Conservation (phyloP, 164 flowering plant genomes). For the Amborella trichopoda region DNA sequence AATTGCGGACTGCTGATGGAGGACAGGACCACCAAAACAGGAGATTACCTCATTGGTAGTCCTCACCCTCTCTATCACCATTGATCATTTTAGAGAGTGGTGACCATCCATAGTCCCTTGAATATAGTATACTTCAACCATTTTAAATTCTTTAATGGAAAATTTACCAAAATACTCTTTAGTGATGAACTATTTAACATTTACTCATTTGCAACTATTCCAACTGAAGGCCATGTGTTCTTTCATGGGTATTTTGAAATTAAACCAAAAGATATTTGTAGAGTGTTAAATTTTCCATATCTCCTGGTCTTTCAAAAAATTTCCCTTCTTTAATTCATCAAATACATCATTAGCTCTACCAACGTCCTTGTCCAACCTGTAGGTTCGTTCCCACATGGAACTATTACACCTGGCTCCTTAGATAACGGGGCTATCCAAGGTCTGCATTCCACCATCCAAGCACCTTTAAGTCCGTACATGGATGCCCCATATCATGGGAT, state of each 20-base stretch:
- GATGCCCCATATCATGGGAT: slow-evolving; percentile 29
- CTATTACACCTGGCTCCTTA: slow-evolving; percentile 19
- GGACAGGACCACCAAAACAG: no score
- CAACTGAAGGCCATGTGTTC: no score
- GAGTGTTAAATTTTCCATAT: no score
- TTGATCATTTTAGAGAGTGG: background rate
- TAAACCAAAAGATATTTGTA: background rate
- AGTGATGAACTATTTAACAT: no score
- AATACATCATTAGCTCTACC: no score
- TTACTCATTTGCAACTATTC: no score
- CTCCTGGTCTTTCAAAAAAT: no score
- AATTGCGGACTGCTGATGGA: no score
- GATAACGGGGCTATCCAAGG: slow-evolving; percentile 31
- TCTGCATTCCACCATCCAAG: slow-evolving; percentile 18
- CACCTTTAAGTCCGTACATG: slow-evolving; percentile 19
- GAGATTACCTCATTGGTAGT: no score
- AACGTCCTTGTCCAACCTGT: slow-evolving; percentile 12
- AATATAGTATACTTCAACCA: background rate
- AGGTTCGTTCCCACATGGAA: slow-evolving; percentile 24
- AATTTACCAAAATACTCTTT: no score
- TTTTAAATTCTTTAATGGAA: background rate
- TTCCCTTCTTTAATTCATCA: no score
- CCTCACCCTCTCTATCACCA: background rate
- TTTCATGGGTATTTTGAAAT: no score
- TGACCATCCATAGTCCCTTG: background rate